Base-by-base conservation (phyloP, 169 alveolate species). In the Miamiensis avidus region DNA sequence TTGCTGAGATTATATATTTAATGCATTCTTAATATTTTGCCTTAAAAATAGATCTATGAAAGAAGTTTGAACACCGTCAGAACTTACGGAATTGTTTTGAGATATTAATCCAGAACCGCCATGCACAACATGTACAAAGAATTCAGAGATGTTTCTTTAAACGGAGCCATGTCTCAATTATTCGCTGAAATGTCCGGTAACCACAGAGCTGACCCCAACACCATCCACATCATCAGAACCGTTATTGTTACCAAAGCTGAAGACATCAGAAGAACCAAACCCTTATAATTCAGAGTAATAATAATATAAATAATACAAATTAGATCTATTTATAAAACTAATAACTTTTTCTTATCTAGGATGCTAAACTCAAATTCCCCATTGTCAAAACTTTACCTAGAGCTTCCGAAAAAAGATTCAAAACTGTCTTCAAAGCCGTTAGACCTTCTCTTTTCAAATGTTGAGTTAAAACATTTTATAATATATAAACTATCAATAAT, bases 81-180 rank as follows among this genome's bases (percentile, higher is more conserved):
- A 96, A 99, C 98, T 95, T 99, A 96, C 94, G 99, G 99, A 75
- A 96, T 99, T 81, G 98, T 98, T 96, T 94, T 99, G 86, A 98
- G 99, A 86, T 99, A 98, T 94, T 97, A 98, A 94, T 97, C 99
- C 90, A 98, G 99, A 91, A 98, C 99, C 75, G 99, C 99, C 84
- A 97, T 98, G 81, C 99, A 98, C 93, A 98, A 99, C 97, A 99
- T 99, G 99, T 99, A 99, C 98, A 99, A 98, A 96, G 99, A 99
- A 96, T 98, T 92, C 97, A 97, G 99, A 92, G 99, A 98, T 90
- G 85, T 97, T 84, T 91, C 99, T 82, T 94, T 96, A 89, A 95
- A 96, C 86, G 99, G 99, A 49, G 99, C 99, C 49, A 98, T 98
- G 78, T 94, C 99, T 32, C 99, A 99, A 95, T 91, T 82, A 49